These are phyloP conservation scores for Trametes elegans DNA, from an alignment of 768 basidiomycete genomes.

Conservation along the genomic window DNA sequence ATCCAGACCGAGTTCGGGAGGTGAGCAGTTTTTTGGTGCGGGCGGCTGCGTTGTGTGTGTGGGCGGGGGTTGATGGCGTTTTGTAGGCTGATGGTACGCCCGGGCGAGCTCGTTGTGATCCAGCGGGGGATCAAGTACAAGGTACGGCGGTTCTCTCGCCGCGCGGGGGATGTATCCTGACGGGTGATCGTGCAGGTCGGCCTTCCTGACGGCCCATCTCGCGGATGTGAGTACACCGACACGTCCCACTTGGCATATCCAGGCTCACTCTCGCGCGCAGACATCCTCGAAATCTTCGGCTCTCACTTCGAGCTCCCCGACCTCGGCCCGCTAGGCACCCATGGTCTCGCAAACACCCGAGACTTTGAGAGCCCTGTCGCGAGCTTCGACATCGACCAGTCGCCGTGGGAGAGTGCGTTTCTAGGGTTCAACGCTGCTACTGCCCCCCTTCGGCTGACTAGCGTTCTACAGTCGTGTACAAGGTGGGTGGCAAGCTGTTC, in stretches of 20 bases:
- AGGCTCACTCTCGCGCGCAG: slow-evolving; percentile 29
- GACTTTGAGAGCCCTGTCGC: slow-evolving; percentile 69
- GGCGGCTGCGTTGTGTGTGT: too few relatives aligned
- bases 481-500: slow-evolving; percentile 54
- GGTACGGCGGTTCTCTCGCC: slow-evolving; percentile 35
- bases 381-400: slow-evolving; percentile 63
- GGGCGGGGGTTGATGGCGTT: too few relatives aligned
- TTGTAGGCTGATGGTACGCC: slow-evolving; percentile 54
- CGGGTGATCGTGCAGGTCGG: slow-evolving; percentile 34
- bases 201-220: slow-evolving; percentile 57
- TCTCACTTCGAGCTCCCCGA: slow-evolving; percentile 63
- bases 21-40: slow-evolving; percentile 38
- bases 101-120: slow-evolving; percentile 64
- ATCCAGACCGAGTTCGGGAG: slow-evolving; percentile 69
- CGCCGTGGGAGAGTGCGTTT: slow-evolving; percentile 53
- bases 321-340: slow-evolving; percentile 61
- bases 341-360: slow-evolving; percentile 62
- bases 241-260: too few relatives aligned
- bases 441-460: slow-evolving; percentile 46
- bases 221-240: slow-evolving; percentile 48
- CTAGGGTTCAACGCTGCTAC: slow-evolving; percentile 29
- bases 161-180: not conserved
- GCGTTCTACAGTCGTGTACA: slow-evolving; percentile 24
- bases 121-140: slow-evolving; percentile 69
- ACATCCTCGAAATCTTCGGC: slow-evolving; percentile 64